Base-by-base conservation (phyloP, 495 filamentous ascomycete species). In the Aspergillus leporis region DNA sequence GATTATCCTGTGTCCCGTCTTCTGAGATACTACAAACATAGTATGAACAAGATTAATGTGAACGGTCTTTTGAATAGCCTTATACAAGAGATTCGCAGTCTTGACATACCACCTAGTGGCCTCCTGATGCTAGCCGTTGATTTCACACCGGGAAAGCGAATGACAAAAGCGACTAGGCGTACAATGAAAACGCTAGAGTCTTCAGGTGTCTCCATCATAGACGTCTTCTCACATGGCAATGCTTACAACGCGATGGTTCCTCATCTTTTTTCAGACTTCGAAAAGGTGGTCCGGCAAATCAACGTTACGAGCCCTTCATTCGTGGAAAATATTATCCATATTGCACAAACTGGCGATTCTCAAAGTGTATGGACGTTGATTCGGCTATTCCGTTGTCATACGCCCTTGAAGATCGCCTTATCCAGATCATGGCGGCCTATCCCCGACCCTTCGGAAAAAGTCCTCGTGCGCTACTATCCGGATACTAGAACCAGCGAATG, bases 361-460 rank as follows among this genome's bases (percentile, higher is more conserved):
- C 38, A 56, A 14, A 63, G 55, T 23, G 62, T 74, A 23, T 73
- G 69, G 67, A 68, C 70, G 16, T 30, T 78, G 21, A 56, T 78
- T 28, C 67, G 71, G 49, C 57, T 80, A 5, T 64, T 80, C 21
- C 63, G 67, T 22, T 68, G 65, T 12, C 76, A 80, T 38, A 76
- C 70, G 0, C 72, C 77, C 0, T 61, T 79, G 34, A 77, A 78
- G 38, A 49, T 78, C 3, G 70, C 69, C 21, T 55, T 80, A 4
- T 58, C 74, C 28, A 73, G 66, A 50, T 67, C 74, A 1, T 75
- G 70, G 68, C 54, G 58, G 9, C 65, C 65, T 2, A 51, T 69
- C 0, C 68, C 69, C 9, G 59, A 70, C 25, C 66, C 70, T 1
- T 69, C 70, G 22, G 68, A 74, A 10, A 72, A 60, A 23, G 68